Conservation (phyloP, 2,329 filamentous ascomycete species). For the Elsinoe australis region DNA sequence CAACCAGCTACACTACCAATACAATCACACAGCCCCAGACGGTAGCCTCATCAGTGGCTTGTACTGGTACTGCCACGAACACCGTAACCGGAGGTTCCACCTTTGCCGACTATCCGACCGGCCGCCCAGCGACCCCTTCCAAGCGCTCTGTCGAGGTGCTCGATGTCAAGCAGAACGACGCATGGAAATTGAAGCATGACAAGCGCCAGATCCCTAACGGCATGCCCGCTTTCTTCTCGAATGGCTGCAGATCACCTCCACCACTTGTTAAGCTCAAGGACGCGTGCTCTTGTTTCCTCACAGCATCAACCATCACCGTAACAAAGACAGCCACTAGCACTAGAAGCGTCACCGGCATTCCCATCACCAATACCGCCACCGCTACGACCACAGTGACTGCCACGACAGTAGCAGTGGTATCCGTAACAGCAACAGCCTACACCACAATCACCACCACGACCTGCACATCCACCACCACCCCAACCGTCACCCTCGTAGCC, state of each 20-base stretch:
- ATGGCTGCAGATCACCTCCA: background rate
- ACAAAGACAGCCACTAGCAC: background rate
- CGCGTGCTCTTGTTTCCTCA: constrained; percentile 5
- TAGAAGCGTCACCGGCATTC: background rate
- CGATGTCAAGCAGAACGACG: constrained; percentile 1
- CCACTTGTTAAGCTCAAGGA: background rate
- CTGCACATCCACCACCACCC: background rate
- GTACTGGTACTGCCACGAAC: background rate
- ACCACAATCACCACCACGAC: background rate
- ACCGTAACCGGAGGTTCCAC: background rate
- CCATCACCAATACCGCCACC: background rate
- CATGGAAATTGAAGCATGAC: background rate
- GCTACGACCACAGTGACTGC: background rate
- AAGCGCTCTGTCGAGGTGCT: background rate
- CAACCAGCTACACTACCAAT: background rate
- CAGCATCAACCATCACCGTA: background rate
- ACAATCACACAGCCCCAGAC: background rate
- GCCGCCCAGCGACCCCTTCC: background rate
- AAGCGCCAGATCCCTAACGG: background rate
- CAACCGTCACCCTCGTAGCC: background rate
- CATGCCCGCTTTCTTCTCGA: constrained; percentile 3
- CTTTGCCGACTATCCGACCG: background rate
- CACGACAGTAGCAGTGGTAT: background rate
- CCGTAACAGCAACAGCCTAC: background rate
- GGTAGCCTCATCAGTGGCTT: background rate